Evolutionary conservation across 805 yeast species (phyloP).

Genomic region (Vanderwaltozyma verrucispora): DNA sequence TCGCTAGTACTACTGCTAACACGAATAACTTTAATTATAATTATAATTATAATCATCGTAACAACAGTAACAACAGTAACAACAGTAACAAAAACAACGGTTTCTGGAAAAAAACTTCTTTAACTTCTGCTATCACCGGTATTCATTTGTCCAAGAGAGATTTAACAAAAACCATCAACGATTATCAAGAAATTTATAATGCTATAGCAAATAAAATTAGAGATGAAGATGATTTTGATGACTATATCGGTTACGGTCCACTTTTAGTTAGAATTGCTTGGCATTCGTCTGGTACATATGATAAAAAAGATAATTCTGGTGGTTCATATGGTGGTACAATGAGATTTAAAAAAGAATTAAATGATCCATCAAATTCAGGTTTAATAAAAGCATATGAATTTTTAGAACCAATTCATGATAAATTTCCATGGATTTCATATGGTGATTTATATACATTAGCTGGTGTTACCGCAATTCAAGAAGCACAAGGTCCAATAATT

Average conservation of each 20-base stretch:
- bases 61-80: conserved; percentile 8
- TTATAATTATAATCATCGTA: conserved; percentile 7
- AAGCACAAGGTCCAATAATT: conserved; percentile 66
- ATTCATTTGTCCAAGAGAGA: conserved; percentile 27
- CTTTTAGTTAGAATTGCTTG: conserved; percentile 71
- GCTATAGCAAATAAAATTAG: conserved; percentile 56
- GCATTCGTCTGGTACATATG: conserved; percentile 83
- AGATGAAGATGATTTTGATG: conserved; percentile 51
- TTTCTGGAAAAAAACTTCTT: conserved; percentile 22
- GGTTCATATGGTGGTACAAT: conserved; percentile 70
- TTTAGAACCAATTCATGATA: conserved; percentile 42
- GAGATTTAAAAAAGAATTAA: conserved; percentile 39
- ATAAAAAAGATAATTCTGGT: conserved; percentile 44
- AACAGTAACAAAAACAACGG: conserved; percentile 7
- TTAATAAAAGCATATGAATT: conserved; percentile 46
- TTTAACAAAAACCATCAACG: conserved; percentile 30
- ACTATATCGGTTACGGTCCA: conserved; percentile 65
- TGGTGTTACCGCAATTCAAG: conserved; percentile 72
- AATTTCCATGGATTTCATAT: conserved; percentile 59
- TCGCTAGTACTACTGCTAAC: conserved; percentile 20
- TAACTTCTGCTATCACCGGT: conserved; percentile 30
- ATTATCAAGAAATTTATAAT: conserved; percentile 58
- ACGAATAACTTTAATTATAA: conserved; percentile 8
- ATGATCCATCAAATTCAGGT: conserved; percentile 55
- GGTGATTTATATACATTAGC: conserved; percentile 77